Conservation (phyloP, 176 grass and related monocot genomes). For the Triticum urartu region DNA sequence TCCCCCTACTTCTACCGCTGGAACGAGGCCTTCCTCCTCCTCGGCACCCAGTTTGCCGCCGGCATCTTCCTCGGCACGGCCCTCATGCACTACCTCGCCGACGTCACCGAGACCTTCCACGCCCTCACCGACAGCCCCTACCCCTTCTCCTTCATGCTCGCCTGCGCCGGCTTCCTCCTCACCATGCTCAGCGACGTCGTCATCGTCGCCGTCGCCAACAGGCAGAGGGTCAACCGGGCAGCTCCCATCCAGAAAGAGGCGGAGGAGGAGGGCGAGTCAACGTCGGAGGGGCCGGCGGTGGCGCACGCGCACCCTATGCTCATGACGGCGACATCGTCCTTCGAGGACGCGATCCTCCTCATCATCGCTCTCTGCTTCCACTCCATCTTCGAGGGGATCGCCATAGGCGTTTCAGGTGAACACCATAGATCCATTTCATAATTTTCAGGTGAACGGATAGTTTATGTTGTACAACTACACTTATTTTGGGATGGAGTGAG, state of each 20-base stretch:
- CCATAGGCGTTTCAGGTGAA: conserved; percentile 68
- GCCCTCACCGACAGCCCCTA: conserved; percentile 44
- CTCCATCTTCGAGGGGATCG: conserved; percentile 88
- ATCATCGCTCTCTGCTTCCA: conserved; percentile 84
- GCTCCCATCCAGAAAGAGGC: not conserved
- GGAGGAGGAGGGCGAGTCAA: not conserved
- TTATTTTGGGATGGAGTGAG: no score
- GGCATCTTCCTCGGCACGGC: conserved; percentile 75
- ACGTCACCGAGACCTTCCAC: conserved; percentile 39
- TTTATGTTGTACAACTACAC: no score
- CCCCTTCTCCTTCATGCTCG: conserved; percentile 83
- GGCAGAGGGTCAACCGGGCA: conserved; percentile 1
- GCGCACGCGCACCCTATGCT: conserved; percentile 33
- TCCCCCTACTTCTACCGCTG: conserved; percentile 86
- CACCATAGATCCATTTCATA: no score
- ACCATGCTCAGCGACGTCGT: conserved; percentile 72
- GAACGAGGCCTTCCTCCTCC: conserved; percentile 77
- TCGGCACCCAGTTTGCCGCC: conserved; percentile 85
- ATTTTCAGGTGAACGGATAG: no score
- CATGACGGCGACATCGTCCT: conserved; percentile 35
- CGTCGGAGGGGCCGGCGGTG: not conserved
- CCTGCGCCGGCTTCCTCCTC: conserved; percentile 62
- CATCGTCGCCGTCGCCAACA: conserved; percentile 36
- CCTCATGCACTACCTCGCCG: conserved; percentile 81
- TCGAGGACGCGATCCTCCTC: conserved; percentile 67